Evolutionary conservation across 1,284 basidiomycete genomes (phyloP).

Genomic region (Pyrrhoderma lamaoense): DNA sequence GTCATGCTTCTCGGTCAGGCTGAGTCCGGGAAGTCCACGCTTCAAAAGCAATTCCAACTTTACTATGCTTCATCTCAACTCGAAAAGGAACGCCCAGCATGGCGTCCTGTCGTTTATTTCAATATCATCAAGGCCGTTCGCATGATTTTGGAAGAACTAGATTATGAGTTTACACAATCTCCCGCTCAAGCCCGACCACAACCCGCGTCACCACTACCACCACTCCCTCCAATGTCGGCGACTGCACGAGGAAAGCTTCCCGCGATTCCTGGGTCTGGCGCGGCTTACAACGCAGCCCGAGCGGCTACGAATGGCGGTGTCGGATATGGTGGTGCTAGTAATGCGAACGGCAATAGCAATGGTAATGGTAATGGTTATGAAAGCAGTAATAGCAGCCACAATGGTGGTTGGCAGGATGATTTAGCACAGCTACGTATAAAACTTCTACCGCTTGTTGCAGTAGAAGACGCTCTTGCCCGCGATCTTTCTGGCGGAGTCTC

Average conservation of each 20-base stretch:
- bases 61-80: slow-evolving; percentile 65
- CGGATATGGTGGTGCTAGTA: background rate
- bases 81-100: slow-evolving; percentile 61
- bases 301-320: background rate
- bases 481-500: slow-evolving; percentile 60
- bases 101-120: slow-evolving; percentile 74
- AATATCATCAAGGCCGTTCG: slow-evolving; percentile 74
- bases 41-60: slow-evolving; percentile 76
- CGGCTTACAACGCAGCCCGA: background rate
- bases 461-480: slow-evolving; percentile 59
- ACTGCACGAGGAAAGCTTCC: slow-evolving; percentile 16
- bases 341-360: background rate
- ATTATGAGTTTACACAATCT: slow-evolving; percentile 42
- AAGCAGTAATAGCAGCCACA: background rate
- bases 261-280: slow-evolving; percentile 10
- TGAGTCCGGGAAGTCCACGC: slow-evolving; percentile 72
- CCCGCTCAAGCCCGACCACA: slow-evolving; percentile 16
- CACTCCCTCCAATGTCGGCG: slow-evolving; percentile 17
- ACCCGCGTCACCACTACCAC: slow-evolving; percentile 26
- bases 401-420: slow-evolving; percentile 33
- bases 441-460: slow-evolving; percentile 55
- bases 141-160: slow-evolving; percentile 66
- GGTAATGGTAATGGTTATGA: background rate
- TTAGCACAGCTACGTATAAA: slow-evolving; percentile 46
- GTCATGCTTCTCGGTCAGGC: slow-evolving; percentile 65